Conservation (phyloP, 2,329 filamentous ascomycete genomes). For the Fusarium newnesense region DNA sequence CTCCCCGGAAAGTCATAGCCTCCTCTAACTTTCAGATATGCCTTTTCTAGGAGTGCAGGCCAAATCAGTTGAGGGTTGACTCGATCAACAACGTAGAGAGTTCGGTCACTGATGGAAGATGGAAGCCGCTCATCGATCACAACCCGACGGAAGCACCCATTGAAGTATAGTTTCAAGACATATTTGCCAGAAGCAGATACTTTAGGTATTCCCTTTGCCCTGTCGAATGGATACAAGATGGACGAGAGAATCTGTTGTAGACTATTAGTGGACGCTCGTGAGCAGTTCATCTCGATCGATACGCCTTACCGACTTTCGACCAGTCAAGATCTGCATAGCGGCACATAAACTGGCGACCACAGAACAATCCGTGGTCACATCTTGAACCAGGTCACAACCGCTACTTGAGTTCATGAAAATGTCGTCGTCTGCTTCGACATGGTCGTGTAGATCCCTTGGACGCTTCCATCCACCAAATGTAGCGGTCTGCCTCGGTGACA, state of each 20-base stretch:
- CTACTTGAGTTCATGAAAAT: constrained; percentile 66
- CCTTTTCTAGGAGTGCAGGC: constrained; percentile 95
- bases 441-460: constrained; percentile 68
- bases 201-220: constrained; percentile 63
- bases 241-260: constrained; percentile 71
- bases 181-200: constrained; percentile 88
- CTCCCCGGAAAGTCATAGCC: constrained; percentile 98
- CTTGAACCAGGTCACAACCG: constrained; percentile 87
- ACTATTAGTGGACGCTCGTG: background rate
- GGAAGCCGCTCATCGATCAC: constrained; percentile 91
- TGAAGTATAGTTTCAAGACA: constrained; percentile 92
- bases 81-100: constrained; percentile 88
- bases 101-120: constrained; percentile 76
- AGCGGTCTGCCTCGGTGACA: constrained; percentile 78
- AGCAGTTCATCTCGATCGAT: background rate
- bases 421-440: constrained; percentile 46
- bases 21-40: constrained; percentile 92
- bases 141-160: constrained; percentile 89
- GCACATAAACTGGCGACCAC: constrained; percentile 96
- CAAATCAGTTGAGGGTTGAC: constrained; percentile 84
- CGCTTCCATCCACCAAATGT: constrained; percentile 89
- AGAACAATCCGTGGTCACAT: constrained; percentile 95
- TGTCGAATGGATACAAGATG: constrained; percentile 80
- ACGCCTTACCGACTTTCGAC: constrained; percentile 70
- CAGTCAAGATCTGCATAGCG: constrained; percentile 74